Percentiles rank a stretch among this genome's conserved stretches.
phyloP scores from a whole-genome alignment of 2,329 filamentous ascomycete species.

The Neonectria punicea region DNA sequence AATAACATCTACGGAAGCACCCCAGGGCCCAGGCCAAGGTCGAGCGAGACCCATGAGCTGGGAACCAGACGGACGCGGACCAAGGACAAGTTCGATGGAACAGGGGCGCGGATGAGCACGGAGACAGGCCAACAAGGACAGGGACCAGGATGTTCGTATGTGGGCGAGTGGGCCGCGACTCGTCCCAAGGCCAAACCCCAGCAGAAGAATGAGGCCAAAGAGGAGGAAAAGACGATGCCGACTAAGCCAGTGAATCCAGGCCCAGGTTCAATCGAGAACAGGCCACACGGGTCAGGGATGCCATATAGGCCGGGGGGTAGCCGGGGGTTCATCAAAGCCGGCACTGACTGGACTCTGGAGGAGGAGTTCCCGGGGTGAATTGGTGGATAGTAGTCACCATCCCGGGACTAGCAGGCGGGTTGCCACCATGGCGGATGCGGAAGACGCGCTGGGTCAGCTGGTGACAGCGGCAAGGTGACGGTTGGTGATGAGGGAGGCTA shows the following conservation, averaged over 20 bases:
- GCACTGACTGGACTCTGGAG: neutral
- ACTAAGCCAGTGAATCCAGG: neutral
- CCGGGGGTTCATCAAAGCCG: neutral
- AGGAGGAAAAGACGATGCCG: neutral
- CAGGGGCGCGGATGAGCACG: neutral
- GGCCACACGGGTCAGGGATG: neutral
- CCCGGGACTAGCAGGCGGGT: neutral
- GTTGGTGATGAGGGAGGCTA: constrained; percentile 2
- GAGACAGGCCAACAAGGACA: neutral
- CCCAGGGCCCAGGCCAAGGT: constrained; percentile 1
- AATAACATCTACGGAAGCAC: constrained; percentile 9
- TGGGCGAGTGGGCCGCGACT: constrained; percentile 10
- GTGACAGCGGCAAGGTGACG: neutral
- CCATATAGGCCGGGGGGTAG: neutral
- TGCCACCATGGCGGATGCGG: neutral
- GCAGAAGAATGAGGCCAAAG: neutral
- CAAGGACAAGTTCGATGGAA: neutral
- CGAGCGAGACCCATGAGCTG: neutral
- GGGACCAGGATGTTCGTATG: constrained; percentile 7
- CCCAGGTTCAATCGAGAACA: neutral
- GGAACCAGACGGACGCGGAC: neutral
- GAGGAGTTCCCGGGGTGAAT: neutral
- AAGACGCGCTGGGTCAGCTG: neutral
- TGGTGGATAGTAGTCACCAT: neutral
- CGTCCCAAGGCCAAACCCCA: neutral